Evolutionary conservation across 768 basidiomycete genomes (phyloP).

Genomic region (Brasilioporus rufonigricans): DNA sequence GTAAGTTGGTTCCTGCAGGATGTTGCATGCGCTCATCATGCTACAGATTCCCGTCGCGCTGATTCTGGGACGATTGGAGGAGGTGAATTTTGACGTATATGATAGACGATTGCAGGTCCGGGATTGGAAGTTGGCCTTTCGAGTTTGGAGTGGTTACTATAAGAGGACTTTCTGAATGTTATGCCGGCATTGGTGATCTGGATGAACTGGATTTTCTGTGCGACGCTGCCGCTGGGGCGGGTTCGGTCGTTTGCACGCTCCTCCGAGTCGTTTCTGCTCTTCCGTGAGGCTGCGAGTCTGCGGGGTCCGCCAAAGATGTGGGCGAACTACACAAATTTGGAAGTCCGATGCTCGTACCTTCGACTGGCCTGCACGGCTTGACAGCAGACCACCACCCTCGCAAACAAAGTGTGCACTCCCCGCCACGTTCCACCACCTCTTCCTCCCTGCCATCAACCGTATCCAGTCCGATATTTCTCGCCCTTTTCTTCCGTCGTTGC

Average conservation of each 20-base stretch:
- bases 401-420: slow-evolving; percentile 28
- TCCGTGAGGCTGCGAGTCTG: slow-evolving; percentile 22
- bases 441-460: background rate
- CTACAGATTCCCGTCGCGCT: slow-evolving; percentile 63
- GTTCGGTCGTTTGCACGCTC: background rate
- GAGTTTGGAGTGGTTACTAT: slow-evolving; percentile 57
- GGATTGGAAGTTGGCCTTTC: slow-evolving; percentile 79
- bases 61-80: slow-evolving; percentile 66
- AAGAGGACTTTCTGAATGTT: slow-evolving; percentile 34
- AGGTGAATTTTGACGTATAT: slow-evolving; percentile 70
- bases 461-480: background rate
- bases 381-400: slow-evolving; percentile 33
- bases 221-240: background rate
- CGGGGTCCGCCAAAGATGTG: slow-evolving; percentile 30
- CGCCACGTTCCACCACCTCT: background rate
- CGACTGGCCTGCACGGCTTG: slow-evolving; percentile 32
- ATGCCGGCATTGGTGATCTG: slow-evolving; percentile 34
- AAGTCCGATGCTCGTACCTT: slow-evolving; percentile 36
- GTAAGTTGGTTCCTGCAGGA: slow-evolving; percentile 42
- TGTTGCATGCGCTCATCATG: background rate
- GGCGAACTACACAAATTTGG: slow-evolving; percentile 31
- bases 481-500: background rate
- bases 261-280: background rate
- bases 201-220: slow-evolving; percentile 3
- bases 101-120: slow-evolving; percentile 56